Percentiles rank a stretch among this genome's conserved stretches.
Evolutionary conservation across 2,329 filamentous ascomycete genomes (phyloP).

Genomic region (Microdochium paspali): DNA sequence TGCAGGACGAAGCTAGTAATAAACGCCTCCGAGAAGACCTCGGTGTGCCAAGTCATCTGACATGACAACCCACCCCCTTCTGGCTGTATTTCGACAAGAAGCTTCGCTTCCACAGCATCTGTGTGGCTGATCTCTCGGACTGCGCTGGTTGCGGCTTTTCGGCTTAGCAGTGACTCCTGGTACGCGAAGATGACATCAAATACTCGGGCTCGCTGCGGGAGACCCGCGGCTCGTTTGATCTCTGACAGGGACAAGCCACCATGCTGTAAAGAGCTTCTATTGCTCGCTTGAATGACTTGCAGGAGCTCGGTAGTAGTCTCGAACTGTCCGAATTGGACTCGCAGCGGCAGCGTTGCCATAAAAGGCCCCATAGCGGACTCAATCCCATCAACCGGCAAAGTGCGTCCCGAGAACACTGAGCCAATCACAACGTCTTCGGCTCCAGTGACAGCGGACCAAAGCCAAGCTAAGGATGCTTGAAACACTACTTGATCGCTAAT

Average conservation of each 20-base stretch:
- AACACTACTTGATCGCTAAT: slow-evolving; percentile 64
- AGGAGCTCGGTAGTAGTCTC: slow-evolving; percentile 51
- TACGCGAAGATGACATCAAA: slow-evolving; percentile 80
- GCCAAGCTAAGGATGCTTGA: slow-evolving; percentile 58
- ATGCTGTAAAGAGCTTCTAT: slow-evolving; percentile 56
- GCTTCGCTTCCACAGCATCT: slow-evolving; percentile 67
- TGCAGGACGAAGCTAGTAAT: slow-evolving; percentile 49
- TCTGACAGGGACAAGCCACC: slow-evolving; percentile 55
- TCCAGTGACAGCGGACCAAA: slow-evolving; percentile 58
- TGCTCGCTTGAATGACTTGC: slow-evolving; percentile 51
- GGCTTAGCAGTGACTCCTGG: slow-evolving; percentile 58
- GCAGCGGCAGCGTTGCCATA: slow-evolving; percentile 64
- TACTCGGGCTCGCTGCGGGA: slow-evolving; percentile 45
- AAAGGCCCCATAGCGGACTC: slow-evolving; percentile 74
- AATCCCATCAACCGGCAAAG: slow-evolving; percentile 58
- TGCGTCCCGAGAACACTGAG: slow-evolving; percentile 73
- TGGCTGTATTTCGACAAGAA: slow-evolving; percentile 72
- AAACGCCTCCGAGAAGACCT: slow-evolving; percentile 42
- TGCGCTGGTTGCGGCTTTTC: slow-evolving; percentile 8
- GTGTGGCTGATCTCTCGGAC: slow-evolving; percentile 49
- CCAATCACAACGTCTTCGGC: slow-evolving; percentile 62
- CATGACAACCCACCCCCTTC: slow-evolving; percentile 26
- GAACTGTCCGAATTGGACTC: slow-evolving; percentile 47
- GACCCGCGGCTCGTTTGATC: slow-evolving; percentile 52
- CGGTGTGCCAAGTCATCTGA: slow-evolving; percentile 37